These are phyloP conservation scores for Jamesozyma rosinii DNA, from an alignment of 805 yeast genomes.

Conservation along the genomic window DNA sequence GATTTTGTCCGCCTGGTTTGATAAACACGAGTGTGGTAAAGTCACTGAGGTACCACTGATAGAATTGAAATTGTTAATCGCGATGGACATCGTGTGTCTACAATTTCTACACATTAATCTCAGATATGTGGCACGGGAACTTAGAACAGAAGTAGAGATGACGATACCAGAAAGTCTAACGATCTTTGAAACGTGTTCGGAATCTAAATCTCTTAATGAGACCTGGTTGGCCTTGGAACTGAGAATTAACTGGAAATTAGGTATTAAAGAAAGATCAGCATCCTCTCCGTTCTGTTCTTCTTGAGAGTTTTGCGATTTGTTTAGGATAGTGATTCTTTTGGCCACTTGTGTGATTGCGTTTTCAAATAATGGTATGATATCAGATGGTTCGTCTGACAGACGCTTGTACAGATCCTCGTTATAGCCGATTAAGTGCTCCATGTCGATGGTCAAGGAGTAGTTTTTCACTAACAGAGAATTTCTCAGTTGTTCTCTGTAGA, in stretches of 20 bases:
- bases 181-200: conserved; percentile 81
- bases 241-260: conserved; percentile 74
- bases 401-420: conserved; percentile 83
- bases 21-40: conserved; percentile 29
- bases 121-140: conserved; percentile 77
- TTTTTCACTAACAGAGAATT: conserved; percentile 74
- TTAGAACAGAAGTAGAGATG: conserved; percentile 79
- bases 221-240: conserved; percentile 62
- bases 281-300: conserved; percentile 7
- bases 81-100: conserved; percentile 63
- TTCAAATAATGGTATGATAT: conserved; percentile 79
- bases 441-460: conserved; percentile 62
- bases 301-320: conserved; percentile 8
- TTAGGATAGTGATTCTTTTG: conserved; percentile 46
- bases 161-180: conserved; percentile 89
- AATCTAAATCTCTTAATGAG: conserved; percentile 72
- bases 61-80: conserved; percentile 31
- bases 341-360: conserved; percentile 80
- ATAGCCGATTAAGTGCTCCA: conserved; percentile 78
- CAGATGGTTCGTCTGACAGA: conserved; percentile 77
- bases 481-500: conserved; percentile 84
- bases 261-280: conserved; percentile 33
- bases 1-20: conserved; percentile 13
- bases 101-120: conserved; percentile 83
- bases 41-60: conserved; percentile 24